Evolutionary conservation across 2,329 filamentous ascomycete species (phyloP), one percentile per base, ranked within the genome.

Genomic region (Colletotrichum spinosum): DNA sequence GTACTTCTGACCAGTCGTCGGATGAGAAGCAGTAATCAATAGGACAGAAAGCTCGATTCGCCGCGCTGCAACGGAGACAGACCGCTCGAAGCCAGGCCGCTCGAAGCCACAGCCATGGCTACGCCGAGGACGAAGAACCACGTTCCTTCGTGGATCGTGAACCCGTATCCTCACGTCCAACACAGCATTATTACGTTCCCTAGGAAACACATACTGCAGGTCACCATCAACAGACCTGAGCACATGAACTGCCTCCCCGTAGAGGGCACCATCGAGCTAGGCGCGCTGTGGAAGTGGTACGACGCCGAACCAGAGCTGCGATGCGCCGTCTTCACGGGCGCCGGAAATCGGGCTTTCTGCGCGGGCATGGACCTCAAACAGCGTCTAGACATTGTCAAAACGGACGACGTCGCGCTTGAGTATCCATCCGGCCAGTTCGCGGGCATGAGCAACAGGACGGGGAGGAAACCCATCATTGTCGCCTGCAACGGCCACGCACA

Each of bases 331-430:
- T 79, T 87, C 50, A 87, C 84, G 0, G 85, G 85, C 17, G 78
- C 77, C 0, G 83, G 83, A 0, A 76, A 80, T 51, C 74, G 80
- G 38, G 80, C 84, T 0, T 87, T 87, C 69, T 87, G 83, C 69
- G 80, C 84, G 0, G 84, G 84, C 2, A 83, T 83, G 61, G 84
- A 86, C 67, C 70, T 87, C 7, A 85, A 85, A 73, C 81, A 85
- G 74, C 79, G 81, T 69, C 65, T 73, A 0, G 69, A 70, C 45
- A 72, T 72, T 56, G 67, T 74, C 67, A 61, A 74, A 58, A 71
- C 72, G 37, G 71, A 70, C 15, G 67, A 74, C 60, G 68, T 73
- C n/a, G 70, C 73, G 11, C 68, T 64, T 10, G 73, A 74, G 8
- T 81, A 82, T 64, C 66, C 67, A 17, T 65, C 68, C 2, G 79